Evolutionary conservation across 768 basidiomycete genomes (phyloP).

Genomic region (Calocybe indica): DNA sequence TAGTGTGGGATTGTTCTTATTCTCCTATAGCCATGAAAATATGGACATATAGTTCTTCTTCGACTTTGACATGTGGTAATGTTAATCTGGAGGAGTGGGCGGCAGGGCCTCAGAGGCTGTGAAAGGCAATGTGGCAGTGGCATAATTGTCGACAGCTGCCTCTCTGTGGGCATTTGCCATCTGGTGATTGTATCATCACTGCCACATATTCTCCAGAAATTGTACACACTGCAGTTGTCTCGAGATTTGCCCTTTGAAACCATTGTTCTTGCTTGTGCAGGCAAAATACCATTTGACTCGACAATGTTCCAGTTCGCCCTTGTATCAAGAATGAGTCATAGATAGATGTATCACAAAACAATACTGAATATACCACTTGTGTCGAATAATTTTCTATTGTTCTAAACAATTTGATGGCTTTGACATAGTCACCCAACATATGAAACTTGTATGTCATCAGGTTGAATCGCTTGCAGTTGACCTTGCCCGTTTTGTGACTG

Average conservation of each 20-base stretch:
- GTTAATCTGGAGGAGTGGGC: no score
- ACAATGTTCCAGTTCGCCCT: constrained; percentile 32
- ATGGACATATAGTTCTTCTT: no score
- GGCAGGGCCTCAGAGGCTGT: background rate
- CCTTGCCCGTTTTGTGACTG: no score
- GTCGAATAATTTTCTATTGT: constrained; percentile 26
- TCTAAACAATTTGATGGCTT: constrained; percentile 14
- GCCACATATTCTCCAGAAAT: constrained; percentile 7
- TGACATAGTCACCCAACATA: constrained; percentile 12
- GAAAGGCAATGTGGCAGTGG: background rate
- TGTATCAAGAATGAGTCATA: no score
- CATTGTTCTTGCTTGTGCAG: constrained; percentile 21
- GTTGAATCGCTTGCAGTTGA: constrained; percentile 3
- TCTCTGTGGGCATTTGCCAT: no score
- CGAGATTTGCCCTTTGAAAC: constrained; percentile 15
- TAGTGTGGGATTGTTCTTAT: no score
- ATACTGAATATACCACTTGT: constrained; percentile 19
- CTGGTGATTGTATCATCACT: no score
- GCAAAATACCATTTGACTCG: constrained; percentile 26
- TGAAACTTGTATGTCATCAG: constrained; percentile 9
- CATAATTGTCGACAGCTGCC: background rate
- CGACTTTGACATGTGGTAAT: no score
- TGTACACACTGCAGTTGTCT: constrained; percentile 7
- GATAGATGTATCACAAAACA: no score
- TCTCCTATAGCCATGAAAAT: no score